Percentiles rank a stretch among this genome's conserved stretches.
These are phyloP conservation scores for Beta macrorhiza DNA, from an alignment of 179 eudicot genomes.

Conservation along the genomic window DNA sequence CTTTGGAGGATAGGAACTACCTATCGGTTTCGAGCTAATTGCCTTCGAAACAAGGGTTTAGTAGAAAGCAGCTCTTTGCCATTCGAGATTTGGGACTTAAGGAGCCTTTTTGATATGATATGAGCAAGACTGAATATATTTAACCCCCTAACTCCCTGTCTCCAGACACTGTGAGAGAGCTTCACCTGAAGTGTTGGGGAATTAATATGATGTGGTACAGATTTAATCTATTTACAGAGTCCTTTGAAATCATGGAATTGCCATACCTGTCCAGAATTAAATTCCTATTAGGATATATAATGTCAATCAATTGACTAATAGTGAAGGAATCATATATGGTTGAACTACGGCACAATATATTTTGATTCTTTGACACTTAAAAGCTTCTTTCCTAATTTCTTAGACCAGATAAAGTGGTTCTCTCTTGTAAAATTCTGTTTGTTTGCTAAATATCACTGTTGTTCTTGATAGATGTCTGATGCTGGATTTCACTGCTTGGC, in stretches of 20 bases:
- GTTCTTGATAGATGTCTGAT: constrained; percentile 71
- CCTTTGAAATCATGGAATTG: no score
- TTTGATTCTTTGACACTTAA: not conserved
- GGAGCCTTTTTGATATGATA: not conserved
- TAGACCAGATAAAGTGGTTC: not conserved
- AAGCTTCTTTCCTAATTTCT: no score
- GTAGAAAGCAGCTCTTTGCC: not conserved
- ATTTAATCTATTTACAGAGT: not conserved
- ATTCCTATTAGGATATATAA: not conserved
- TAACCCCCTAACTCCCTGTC: no score
- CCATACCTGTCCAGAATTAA: no score
- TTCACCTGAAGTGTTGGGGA: no score
- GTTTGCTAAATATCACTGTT: constrained; percentile 17
- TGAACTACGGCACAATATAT: no score
- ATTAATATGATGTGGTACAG: not conserved
- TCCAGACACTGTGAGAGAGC: no score
- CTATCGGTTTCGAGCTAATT: no score
- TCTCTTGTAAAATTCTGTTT: not conserved
- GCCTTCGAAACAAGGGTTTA: not conserved
- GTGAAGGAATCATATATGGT: not conserved
- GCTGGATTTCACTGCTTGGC: constrained; percentile 92
- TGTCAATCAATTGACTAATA: not conserved
- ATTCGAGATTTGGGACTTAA: not conserved
- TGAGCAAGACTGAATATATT: not conserved
- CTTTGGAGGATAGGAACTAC: not conserved